Conservation (phyloP, 2,329 filamentous ascomycete species). For the Calonectria ilicicola region DNA sequence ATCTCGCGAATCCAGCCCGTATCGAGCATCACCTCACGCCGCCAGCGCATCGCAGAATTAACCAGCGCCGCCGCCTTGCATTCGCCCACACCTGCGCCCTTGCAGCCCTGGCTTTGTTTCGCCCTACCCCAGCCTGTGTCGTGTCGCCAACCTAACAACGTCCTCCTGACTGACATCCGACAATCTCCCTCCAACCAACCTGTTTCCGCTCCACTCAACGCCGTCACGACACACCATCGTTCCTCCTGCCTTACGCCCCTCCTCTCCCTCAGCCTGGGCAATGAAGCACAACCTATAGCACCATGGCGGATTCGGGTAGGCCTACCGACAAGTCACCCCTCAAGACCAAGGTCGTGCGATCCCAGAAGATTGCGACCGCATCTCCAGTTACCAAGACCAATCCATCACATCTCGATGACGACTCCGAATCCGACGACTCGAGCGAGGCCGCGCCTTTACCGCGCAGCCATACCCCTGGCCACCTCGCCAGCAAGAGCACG, state of each 20-base stretch:
- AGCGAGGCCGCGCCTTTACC: slow-evolving; percentile 55
- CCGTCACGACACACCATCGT: slow-evolving; percentile 21
- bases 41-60: slow-evolving; percentile 12
- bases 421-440: slow-evolving; percentile 50
- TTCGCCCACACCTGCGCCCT: neutral
- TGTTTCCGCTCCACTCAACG: slow-evolving; percentile 5
- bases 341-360: slow-evolving; percentile 56
- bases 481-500: slow-evolving; percentile 68
- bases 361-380: slow-evolving; percentile 63
- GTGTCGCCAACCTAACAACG: slow-evolving; percentile 27
- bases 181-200: slow-evolving; percentile 4
- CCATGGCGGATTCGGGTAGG: slow-evolving; percentile 58
- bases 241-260: slow-evolving; percentile 19
- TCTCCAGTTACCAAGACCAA: slow-evolving; percentile 43
- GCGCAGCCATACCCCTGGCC: slow-evolving; percentile 72
- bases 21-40: slow-evolving; percentile 24
- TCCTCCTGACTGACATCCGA: slow-evolving; percentile 3
- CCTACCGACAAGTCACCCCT: slow-evolving; percentile 50
- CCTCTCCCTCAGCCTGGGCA: slow-evolving; percentile 34
- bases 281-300: slow-evolving; percentile 46
- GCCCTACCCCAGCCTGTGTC: slow-evolving; percentile 22
- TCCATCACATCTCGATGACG: slow-evolving; percentile 51
- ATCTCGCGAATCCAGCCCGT: neutral
- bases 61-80: neutral
- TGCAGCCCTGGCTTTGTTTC: slow-evolving; percentile 18